Base-by-base conservation (phyloP, 1,284 basidiomycete genomes). In the Pholiota adiposa region DNA sequence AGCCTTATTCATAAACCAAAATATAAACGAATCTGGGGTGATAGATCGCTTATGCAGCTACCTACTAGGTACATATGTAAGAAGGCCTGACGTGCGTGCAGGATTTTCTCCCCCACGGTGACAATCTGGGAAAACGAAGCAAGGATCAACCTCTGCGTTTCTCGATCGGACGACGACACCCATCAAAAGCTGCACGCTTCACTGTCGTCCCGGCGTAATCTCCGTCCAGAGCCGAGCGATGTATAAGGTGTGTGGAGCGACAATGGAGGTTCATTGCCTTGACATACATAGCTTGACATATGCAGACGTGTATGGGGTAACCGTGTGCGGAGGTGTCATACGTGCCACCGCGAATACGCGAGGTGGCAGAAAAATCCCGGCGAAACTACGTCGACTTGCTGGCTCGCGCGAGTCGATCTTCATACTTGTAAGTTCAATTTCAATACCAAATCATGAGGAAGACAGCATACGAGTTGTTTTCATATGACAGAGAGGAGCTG, bases 141-240 rank as follows among this genome's bases (percentile, higher is more conserved):
- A 14, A 51, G 50, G 50, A 51, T 51, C 50, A 38, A 38, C 34
- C 34, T 51, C 50, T 51, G 50, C 34, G 50, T 36, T 51, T 51
- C 50, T 51, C 50, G 33, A 38, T 51, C 50, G 36, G 50, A 36
- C n/a, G n/a, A n/a, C n/a, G n/a, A n/a, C 33, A 36, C 21, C 36
- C 50, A 51, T 36, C 36, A 25, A 38, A 38, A 38, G 36, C 16
- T 11, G 6, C 36, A 38, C 36, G 36, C 16, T 7, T 38, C 16
- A n/a, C 14, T 49, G 19, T 14, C 50, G 21, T 36, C 11, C 38
- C 50, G 34, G 50, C 9, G 50, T 51, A 51, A 51, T 51, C 50
- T 51, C 50, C 50, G 50, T 38, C 5, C 50, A 36, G 33, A 11
- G 25, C 44, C 44, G 44, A 14, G 25, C 44, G 8, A 27, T 46